Percentiles rank a stretch among this genome's conserved stretches.
These are phyloP conservation scores for Yamagishiella unicocca DNA, from an alignment of 139 green algal species.

Conservation along the genomic window DNA sequence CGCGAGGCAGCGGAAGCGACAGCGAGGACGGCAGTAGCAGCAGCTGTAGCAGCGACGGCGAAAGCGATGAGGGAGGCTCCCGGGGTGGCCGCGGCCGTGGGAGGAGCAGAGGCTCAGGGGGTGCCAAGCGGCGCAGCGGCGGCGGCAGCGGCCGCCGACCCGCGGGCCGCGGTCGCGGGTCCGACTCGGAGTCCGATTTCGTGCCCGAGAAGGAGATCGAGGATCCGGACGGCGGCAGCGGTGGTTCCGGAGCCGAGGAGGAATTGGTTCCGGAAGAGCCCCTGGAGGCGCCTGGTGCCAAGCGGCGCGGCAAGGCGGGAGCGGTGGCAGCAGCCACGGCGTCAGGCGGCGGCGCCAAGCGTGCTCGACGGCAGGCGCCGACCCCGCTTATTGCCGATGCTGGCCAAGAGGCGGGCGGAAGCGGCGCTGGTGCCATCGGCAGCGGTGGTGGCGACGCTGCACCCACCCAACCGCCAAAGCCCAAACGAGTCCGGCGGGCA, in stretches of 20 bases:
- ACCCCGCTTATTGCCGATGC: neutral
- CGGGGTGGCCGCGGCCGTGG: neutral
- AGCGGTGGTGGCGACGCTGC: neutral
- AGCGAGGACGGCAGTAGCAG: neutral
- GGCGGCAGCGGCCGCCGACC: neutral
- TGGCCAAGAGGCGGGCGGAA: too few relatives aligned
- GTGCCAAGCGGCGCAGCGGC: neutral
- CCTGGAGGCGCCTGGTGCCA: neutral
- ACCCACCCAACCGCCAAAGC: neutral
- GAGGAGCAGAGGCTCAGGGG: neutral
- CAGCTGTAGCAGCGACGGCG: neutral
- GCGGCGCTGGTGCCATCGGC: too few relatives aligned
- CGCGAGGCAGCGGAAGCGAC: neutral
- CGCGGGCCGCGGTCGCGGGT: neutral
- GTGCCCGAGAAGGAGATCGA: neutral
- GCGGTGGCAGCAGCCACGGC: neutral
- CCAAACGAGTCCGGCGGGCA: neutral
- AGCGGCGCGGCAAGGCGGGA: neutral
- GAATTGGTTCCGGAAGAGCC: constrained; percentile 1
- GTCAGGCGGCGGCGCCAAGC: neutral
- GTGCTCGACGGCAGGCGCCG: neutral
- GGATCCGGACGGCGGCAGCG: neutral
- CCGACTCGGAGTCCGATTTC: constrained; percentile 21
- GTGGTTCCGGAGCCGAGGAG: neutral
- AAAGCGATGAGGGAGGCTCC: neutral